Evolutionary conservation across 2,329 filamentous ascomycete species (phyloP).

Genomic region (Cytospora paraplurivora): DNA sequence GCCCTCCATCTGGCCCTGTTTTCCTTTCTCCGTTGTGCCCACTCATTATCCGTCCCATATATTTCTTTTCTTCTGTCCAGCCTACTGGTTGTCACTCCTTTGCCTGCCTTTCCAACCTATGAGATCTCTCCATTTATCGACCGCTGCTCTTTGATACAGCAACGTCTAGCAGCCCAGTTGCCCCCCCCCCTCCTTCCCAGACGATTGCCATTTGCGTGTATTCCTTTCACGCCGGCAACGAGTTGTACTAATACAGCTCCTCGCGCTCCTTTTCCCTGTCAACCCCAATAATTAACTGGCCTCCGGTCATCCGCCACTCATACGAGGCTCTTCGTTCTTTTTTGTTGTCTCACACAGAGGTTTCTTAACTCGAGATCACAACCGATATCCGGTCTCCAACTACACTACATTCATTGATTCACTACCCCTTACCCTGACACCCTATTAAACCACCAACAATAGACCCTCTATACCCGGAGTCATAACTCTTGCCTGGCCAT

Average conservation of each 20-base stretch:
- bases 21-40: slow-evolving; percentile 43
- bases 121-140: slow-evolving; percentile 46
- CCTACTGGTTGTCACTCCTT: slow-evolving; percentile 55
- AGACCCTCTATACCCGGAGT: slow-evolving; percentile 36
- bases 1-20: slow-evolving; percentile 47
- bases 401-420: slow-evolving; percentile 43
- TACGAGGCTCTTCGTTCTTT: slow-evolving; percentile 44
- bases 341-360: slow-evolving; percentile 38
- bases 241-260: slow-evolving; percentile 48
- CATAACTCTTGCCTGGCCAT: slow-evolving; percentile 34
- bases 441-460: slow-evolving; percentile 27
- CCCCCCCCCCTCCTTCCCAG: slow-evolving; percentile 49
- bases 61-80: slow-evolving; percentile 38
- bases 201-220: slow-evolving; percentile 43
- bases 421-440: slow-evolving; percentile 28
- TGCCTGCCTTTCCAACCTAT: slow-evolving; percentile 38
- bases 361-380: slow-evolving; percentile 27
- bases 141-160: slow-evolving; percentile 49
- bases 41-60: slow-evolving; percentile 36
- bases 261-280: slow-evolving; percentile 44
- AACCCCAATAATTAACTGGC: slow-evolving; percentile 13
- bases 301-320: slow-evolving; percentile 36
- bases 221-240: slow-evolving; percentile 37
- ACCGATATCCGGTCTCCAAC: slow-evolving; percentile 32
- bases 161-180: slow-evolving; percentile 61